Conservation (phyloP, 257 asterid species). For the Nicotiana attenuata region DNA sequence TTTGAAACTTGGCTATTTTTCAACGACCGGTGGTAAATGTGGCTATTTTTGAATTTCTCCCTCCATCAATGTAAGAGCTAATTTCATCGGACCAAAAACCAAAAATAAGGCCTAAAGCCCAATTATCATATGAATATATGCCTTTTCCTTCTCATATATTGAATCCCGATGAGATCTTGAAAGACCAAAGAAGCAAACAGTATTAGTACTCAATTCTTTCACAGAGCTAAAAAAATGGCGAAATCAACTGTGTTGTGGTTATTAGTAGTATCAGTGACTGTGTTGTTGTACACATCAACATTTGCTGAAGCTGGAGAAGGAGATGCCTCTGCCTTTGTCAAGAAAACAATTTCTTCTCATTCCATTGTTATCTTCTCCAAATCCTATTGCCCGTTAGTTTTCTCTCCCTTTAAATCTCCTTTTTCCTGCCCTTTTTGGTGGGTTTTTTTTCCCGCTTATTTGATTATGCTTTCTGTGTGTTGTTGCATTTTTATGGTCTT, state of each 20-base stretch:
- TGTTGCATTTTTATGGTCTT: neutral
- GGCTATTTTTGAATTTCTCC: too few relatives aligned
- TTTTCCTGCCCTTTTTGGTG: neutral
- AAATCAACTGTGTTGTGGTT: neutral
- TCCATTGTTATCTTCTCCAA: constrained; percentile 80
- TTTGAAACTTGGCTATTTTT: too few relatives aligned
- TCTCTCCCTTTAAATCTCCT: neutral
- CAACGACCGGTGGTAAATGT: too few relatives aligned
- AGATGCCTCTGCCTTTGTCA: constrained; percentile 36
- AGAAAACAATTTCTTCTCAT: constrained; percentile 61
- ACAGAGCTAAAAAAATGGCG: constrained; percentile 19
- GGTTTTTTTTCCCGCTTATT: neutral
- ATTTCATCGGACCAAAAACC: neutral
- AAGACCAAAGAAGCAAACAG: neutral
- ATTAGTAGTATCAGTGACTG: neutral
- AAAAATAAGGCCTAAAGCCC: neutral
- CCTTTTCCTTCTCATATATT: neutral
- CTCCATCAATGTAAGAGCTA: too few relatives aligned
- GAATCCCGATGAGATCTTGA: neutral
- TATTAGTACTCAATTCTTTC: neutral
- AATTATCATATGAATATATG: neutral
- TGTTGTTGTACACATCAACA: neutral
- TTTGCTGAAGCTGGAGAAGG: constrained; percentile 5
- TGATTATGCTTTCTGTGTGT: neutral
- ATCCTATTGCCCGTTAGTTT: constrained; percentile 77